Evolutionary conservation across 768 basidiomycete genomes (phyloP).

Genomic region (Boletus rubroflammeus): DNA sequence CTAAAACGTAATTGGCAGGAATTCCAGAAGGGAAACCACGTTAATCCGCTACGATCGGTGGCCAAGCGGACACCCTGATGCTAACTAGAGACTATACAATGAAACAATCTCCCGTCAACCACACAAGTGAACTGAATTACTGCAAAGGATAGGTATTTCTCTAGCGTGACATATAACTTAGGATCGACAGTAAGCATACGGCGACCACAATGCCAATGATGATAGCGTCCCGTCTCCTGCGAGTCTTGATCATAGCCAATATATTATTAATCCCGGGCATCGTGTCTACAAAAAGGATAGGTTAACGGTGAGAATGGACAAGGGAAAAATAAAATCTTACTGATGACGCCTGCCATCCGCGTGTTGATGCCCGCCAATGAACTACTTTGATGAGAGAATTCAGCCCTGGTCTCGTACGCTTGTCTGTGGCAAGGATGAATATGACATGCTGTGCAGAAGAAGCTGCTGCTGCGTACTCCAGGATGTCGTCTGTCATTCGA

Average conservation of each 20-base stretch:
- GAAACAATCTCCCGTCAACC: not conserved
- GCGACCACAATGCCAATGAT: constrained; percentile 88
- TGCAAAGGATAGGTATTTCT: not conserved
- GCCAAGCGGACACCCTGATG: not conserved
- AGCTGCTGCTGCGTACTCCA: constrained; percentile 56
- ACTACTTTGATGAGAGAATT: constrained; percentile 80
- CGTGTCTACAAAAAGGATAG: constrained; percentile 47
- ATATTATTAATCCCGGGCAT: constrained; percentile 95
- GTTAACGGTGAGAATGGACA: not conserved
- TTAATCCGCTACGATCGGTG: not conserved
- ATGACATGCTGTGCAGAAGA: not conserved
- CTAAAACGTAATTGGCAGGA: constrained; percentile 69
- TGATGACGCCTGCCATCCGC: constrained; percentile 79
- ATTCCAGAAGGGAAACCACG: constrained; percentile 53
- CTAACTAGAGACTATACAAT: not conserved
- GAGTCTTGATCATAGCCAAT: constrained; percentile 87
- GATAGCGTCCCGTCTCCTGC: constrained; percentile 84
- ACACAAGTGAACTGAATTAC: constrained; percentile 1
- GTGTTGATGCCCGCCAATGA: constrained; percentile 76
- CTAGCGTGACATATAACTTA: constrained; percentile 45
- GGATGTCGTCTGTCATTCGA: constrained; percentile 88
- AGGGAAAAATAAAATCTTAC: constrained; percentile 40
- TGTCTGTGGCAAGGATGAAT: constrained; percentile 51
- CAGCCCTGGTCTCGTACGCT: constrained; percentile 94
- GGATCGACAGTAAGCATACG: constrained; percentile 64